Percentiles rank a stretch among this genome's conserved stretches.
phyloP scores from a whole-genome alignment of 495 filamentous ascomycete genomes.

The Astrocystis sublimbata region DNA sequence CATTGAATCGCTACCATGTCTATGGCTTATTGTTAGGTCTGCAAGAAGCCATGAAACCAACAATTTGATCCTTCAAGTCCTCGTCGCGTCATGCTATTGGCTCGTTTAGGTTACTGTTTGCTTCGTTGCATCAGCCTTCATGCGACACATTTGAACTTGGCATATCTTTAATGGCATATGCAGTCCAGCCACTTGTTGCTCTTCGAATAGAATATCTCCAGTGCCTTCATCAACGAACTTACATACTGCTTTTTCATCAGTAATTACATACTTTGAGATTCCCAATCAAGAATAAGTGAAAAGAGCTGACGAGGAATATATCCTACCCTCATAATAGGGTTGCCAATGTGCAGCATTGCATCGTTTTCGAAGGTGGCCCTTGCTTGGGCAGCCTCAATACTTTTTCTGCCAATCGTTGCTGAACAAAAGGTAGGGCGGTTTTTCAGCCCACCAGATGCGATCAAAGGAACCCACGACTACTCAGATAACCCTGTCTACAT shows the following conservation, averaged over 20 bases:
- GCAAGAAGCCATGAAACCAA: not conserved
- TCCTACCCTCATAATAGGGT: not conserved
- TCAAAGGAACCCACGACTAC: slow-evolving; percentile 4
- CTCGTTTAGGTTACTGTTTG: not conserved
- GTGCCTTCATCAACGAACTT: not conserved
- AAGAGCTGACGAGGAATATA: not conserved
- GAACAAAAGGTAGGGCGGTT: slow-evolving; percentile 18
- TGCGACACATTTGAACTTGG: no score
- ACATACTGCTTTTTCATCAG: no score
- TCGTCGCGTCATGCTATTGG: not conserved
- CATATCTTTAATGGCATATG: not conserved
- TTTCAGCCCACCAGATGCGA: slow-evolving; percentile 18
- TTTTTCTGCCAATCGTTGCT: not conserved
- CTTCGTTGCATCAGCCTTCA: not conserved
- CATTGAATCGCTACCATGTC: no score
- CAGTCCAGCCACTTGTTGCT: not conserved
- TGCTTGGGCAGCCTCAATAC: not conserved
- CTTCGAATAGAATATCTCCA: not conserved
- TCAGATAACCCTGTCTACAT: slow-evolving; percentile 21
- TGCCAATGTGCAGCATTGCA: not conserved
- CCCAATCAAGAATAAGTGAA: not conserved
- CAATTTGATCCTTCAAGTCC: not conserved
- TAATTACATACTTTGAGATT: no score
- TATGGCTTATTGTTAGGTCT: not conserved
- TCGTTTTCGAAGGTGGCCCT: not conserved